A percentile compares a stretch with the other conserved stretches of the same genome.
These are phyloP conservation scores for Colletotrichum sidae DNA, from an alignment of 2,329 filamentous ascomycete genomes.

Conservation along the genomic window DNA sequence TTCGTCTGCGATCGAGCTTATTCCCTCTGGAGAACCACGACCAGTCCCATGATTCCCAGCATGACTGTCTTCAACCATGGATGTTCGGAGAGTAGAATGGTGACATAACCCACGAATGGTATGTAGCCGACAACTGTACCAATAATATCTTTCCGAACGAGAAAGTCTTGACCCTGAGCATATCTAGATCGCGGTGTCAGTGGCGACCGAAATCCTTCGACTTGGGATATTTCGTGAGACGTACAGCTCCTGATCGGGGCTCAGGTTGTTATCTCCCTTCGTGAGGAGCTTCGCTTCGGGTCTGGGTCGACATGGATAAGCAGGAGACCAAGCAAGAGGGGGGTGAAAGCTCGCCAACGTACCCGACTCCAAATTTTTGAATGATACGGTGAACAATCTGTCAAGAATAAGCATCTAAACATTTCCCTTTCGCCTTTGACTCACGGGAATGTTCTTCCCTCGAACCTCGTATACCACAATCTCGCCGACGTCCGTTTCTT, in stretches of 20 bases:
- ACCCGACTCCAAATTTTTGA: conserved; percentile 74
- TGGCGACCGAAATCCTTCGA: conserved; percentile 53
- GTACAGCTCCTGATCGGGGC: too few relatives aligned
- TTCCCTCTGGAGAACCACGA: conserved; percentile 93
- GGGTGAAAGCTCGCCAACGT: conserved; percentile 41
- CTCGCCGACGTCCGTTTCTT: conserved; percentile 66
- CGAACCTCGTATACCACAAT: conserved; percentile 81
- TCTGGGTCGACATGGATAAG: conserved; percentile 46
- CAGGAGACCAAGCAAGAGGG: neutral
- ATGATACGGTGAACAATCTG: conserved; percentile 91
- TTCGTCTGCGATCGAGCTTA: conserved; percentile 51
- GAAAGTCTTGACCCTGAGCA: conserved; percentile 85
- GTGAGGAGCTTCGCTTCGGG: conserved; percentile 81
- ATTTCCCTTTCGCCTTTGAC: neutral
- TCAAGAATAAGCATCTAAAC: too few relatives aligned
- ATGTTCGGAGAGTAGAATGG: conserved; percentile 93
- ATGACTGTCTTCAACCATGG: conserved; percentile 97
- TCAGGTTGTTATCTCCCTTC: conserved; percentile 92
- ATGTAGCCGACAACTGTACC: conserved; percentile 93
- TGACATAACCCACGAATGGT: conserved; percentile 96
- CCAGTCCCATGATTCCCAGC: conserved; percentile 92
- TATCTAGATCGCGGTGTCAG: conserved; percentile 79
- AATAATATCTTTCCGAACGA: conserved; percentile 90
- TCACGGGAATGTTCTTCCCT: conserved; percentile 87
- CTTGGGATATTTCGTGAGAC: too few relatives aligned